A percentile compares a stretch with the other conserved stretches of the same genome.
Evolutionary conservation across 768 basidiomycete genomes (phyloP).

Genomic region (Boletellus ananas): DNA sequence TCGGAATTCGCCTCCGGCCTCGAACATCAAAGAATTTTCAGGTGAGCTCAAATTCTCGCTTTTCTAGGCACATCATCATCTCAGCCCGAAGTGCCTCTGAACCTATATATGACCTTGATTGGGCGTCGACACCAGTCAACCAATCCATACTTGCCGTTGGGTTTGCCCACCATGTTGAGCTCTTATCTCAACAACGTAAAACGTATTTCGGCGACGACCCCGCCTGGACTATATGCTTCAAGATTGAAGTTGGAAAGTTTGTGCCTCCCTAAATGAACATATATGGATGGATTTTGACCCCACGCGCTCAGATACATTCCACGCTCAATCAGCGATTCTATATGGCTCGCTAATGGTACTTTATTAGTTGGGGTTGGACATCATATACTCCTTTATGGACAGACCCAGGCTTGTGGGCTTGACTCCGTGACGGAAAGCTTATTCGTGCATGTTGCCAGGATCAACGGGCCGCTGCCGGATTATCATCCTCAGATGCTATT

Average conservation of each 20-base stretch:
- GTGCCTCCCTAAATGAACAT: slow-evolving; percentile 20
- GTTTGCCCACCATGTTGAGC: slow-evolving; percentile 69
- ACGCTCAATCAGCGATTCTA: slow-evolving; percentile 80
- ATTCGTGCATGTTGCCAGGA: slow-evolving; percentile 77
- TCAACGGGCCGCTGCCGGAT: slow-evolving; percentile 84
- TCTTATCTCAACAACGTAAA: slow-evolving; percentile 92
- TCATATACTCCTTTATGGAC: slow-evolving; percentile 77
- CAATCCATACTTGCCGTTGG: slow-evolving; percentile 92
- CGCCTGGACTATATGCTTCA: slow-evolving; percentile 72
- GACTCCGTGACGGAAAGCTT: slow-evolving; percentile 44
- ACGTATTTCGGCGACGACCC: slow-evolving; percentile 83
- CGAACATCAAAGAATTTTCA: slow-evolving; percentile 64
- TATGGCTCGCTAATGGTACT: slow-evolving; percentile 84
- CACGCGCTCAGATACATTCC: slow-evolving; percentile 59
- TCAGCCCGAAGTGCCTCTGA: slow-evolving; percentile 36
- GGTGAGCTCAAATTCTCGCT: slow-evolving; percentile 37
- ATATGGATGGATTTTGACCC: not conserved
- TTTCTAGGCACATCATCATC: not conserved
- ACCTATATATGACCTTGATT: slow-evolving; percentile 79
- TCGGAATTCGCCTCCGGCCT: slow-evolving; percentile 91
- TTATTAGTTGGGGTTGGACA: slow-evolving; percentile 80
- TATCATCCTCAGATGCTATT: slow-evolving; percentile 92
- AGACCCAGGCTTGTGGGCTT: slow-evolving; percentile 28
- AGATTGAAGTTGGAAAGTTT: slow-evolving; percentile 66
- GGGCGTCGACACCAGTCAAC: slow-evolving; percentile 87